Evolutionary conservation across 2,329 filamentous ascomycete genomes (phyloP).

Genomic region (Acrodontium crateriforme): DNA sequence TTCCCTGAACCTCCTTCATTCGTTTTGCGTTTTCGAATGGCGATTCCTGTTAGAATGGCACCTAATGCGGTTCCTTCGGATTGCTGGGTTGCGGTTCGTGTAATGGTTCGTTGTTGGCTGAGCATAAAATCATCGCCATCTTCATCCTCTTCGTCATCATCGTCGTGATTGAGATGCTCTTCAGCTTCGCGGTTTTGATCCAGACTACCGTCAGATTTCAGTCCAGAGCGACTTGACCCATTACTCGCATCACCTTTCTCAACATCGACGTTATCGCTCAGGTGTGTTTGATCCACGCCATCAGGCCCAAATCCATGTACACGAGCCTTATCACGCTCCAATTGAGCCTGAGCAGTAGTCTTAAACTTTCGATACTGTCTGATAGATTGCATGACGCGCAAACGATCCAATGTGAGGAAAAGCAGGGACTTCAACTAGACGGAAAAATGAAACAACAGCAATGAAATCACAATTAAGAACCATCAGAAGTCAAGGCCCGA

Average conservation of each 20-base stretch:
- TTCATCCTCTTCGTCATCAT: constrained; percentile 9
- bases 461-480: no score
- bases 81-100: constrained; percentile 17
- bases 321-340: constrained; percentile 4
- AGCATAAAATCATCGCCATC: constrained; percentile 12
- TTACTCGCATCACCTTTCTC: neutral
- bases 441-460: no score
- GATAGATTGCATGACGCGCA: constrained; percentile 20
- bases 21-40: constrained; percentile 22
- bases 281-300: neutral
- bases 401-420: no score
- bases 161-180: constrained; percentile 7
- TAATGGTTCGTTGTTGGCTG: constrained; percentile 11
- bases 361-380: constrained; percentile 15
- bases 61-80: constrained; percentile 22
- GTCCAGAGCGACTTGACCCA: neutral
- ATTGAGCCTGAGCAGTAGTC: constrained; percentile 7
- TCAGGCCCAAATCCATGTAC: constrained; percentile 1
- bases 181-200: constrained; percentile 6
- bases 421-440: no score
- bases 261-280: neutral
- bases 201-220: neutral
- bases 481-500: no score
- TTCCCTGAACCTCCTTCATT: constrained; percentile 23
- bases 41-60: constrained; percentile 22